Conservation (phyloP, 805 yeast species). For the Lipomyces mesembrius region DNA sequence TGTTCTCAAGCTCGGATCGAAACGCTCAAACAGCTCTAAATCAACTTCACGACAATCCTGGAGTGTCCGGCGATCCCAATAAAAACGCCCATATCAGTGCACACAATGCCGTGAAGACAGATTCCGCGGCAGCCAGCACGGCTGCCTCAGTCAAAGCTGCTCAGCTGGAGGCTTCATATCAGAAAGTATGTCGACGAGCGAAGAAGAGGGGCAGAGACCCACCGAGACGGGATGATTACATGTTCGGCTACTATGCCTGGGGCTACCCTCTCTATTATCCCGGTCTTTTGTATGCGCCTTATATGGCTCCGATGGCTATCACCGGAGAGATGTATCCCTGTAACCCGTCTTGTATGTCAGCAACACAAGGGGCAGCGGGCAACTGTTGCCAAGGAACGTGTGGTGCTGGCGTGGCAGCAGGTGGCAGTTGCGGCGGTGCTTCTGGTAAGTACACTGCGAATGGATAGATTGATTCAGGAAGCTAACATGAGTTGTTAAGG, state of each 20-base stretch:
- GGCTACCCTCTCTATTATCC: conserved; percentile 8
- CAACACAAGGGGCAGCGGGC: conserved; percentile 6
- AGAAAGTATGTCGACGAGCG: conserved; percentile 12
- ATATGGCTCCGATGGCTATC: conserved; percentile 7
- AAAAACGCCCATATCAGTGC: conserved; percentile 3
- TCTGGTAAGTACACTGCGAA: conserved; percentile 4
- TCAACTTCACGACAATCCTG: conserved; percentile 9
- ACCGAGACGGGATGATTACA: neutral
- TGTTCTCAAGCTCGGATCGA: conserved; percentile 5
- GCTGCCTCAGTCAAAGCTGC: conserved; percentile 2
- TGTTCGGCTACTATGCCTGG: conserved; percentile 6
- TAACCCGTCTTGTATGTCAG: conserved; percentile 8
- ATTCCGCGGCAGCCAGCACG: neutral
- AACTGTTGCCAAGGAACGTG: conserved; percentile 10
- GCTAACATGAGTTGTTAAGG: conserved; percentile 5
- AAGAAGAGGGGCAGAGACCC: conserved; percentile 6
- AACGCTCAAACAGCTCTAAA: neutral
- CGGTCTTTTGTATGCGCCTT: conserved; percentile 3
- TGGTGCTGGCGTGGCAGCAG: conserved; percentile 9
- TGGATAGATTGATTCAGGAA: neutral
- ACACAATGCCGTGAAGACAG: conserved; percentile 3
- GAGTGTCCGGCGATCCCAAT: conserved; percentile 3
- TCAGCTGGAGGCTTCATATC: conserved; percentile 5
- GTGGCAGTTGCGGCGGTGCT: conserved; percentile 9
- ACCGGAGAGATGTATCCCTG: conserved; percentile 1